Evolutionary conservation across 495 filamentous ascomycete genomes (phyloP), one percentile per base, ranked within the genome.

Genomic region (Podospora comata): DNA sequence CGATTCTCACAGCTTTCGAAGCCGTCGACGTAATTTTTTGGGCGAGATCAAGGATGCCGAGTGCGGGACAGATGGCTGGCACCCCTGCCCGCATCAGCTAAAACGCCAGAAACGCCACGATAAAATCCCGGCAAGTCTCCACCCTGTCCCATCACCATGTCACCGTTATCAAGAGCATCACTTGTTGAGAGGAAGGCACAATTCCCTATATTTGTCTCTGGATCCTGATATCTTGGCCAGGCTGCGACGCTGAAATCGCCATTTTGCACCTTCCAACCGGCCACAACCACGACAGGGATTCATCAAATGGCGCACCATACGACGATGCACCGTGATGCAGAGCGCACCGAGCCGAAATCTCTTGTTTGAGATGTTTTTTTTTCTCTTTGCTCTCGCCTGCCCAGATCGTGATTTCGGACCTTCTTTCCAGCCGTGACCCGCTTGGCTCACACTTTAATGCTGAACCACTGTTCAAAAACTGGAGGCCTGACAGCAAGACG

Each of bases 11-110:
- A 16, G 6, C 39, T 48, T 48, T 7, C 7, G 19, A 27, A 59
- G 19, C 60, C 66, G 61, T 71, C 72, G 74, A 76, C 72, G 74
- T 76, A 76, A 74, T 76, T 73, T 71, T 48, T 72, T 54, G 30
- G 63, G 48, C 57, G 66, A 63, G 68, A 67, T 66, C 72, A 73
- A 63, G 72, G 71, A 74, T 72, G 60, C 27, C 55, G 58, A 57
- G 23, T 55, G 69, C 69, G 68, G 67, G 68, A 65, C 70, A 58
- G 59, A 19, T 32, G 34, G 66, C 23, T 23, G 20, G 23, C 4
- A 26, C 70, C 68, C 70, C 63, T 66, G 65, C 64, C 64, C 9
- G 28, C 63, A 27, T 32, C 30, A 55, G 59, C 66, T 57, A 65
- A 63, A 23, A 26, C 48, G 60, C n/a, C 64, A 55, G 59, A 63